These are phyloP conservation scores for Trichoderma simmonsii DNA, from an alignment of 2,329 filamentous ascomycete species.

Conservation along the genomic window DNA sequence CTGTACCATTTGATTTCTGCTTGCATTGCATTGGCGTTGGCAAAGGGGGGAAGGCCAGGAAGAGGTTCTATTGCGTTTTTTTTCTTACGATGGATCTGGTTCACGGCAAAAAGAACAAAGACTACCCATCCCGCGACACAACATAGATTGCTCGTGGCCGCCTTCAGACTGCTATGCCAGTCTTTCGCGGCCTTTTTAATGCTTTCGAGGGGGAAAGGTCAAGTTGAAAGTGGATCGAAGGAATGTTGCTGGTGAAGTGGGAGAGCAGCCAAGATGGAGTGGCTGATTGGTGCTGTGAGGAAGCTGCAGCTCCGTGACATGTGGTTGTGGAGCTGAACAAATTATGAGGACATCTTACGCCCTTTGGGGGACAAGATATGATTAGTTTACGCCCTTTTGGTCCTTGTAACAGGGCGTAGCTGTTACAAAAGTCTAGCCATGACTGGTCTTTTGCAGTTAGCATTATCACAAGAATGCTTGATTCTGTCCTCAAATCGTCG, in stretches of 20 bases:
- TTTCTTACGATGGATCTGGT: constrained; percentile 32
- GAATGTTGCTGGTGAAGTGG: constrained; percentile 7
- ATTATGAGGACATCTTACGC: constrained; percentile 19
- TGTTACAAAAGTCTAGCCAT: constrained; percentile 9
- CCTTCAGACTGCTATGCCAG: constrained; percentile 17
- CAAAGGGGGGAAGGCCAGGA: constrained; percentile 34
- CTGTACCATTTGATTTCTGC: constrained; percentile 40
- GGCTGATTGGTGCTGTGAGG: constrained; percentile 1
- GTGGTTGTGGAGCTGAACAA: background rate
- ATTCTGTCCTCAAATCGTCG: constrained; percentile 16
- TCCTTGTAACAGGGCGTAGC: background rate
- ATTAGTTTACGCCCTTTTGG: background rate
- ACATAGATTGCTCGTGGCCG: constrained; percentile 40
- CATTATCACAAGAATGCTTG: constrained; percentile 18
- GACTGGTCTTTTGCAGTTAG: constrained; percentile 18
- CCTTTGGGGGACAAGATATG: constrained; percentile 8
- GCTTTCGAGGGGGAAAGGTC: constrained; percentile 27
- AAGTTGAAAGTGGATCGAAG: constrained; percentile 21
- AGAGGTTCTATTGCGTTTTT: constrained; percentile 29
- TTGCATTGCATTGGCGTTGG: constrained; percentile 61
- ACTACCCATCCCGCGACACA: constrained; percentile 38
- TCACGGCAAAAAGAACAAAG: constrained; percentile 32
- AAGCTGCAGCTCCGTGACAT: background rate
- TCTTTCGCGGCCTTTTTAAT: constrained; percentile 29
- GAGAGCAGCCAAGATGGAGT: constrained; percentile 5